phyloP scores from a whole-genome alignment of 306 rosid genomes.

The Cucurbita maxima region DNA sequence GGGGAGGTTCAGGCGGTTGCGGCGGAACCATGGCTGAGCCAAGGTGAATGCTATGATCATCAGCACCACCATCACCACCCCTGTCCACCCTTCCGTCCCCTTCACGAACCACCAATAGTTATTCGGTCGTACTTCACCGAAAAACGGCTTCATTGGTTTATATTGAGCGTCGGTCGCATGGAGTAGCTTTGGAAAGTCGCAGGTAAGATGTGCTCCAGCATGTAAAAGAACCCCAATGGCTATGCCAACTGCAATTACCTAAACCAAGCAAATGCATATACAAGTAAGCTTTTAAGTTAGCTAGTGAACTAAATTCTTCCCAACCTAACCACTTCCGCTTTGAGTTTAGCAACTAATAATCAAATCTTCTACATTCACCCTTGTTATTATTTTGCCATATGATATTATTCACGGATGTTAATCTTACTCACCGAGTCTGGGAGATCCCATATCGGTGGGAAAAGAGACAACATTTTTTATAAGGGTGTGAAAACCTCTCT shows the following conservation, averaged over 20 bases:
- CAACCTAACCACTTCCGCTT: not conserved
- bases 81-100: conserved; percentile 85
- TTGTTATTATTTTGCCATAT: not conserved
- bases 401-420: too few species aligned
- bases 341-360: not conserved
- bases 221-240: conserved; percentile 58
- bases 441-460: too few species aligned
- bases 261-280: not conserved
- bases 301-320: not conserved
- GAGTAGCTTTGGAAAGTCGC: conserved; percentile 66
- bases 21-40: conserved; percentile 84
- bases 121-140: conserved; percentile 41
- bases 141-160: conserved; percentile 42
- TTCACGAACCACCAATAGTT: conserved; percentile 91
- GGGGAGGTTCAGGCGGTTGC: conserved; percentile 50
- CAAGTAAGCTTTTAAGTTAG: not conserved
- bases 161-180: conserved; percentile 43
- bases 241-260: conserved; percentile 71
- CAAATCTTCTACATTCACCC: not conserved
- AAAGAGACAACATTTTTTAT: too few species aligned
- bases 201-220: conserved; percentile 58
- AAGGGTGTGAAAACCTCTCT: too few species aligned
- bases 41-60: conserved; percentile 68
- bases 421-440: too few species aligned
- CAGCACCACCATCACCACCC: conserved; percentile 56